A percentile compares a stretch with the other conserved stretches of the same genome.
Conservation (phyloP, 495 filamentous ascomycete species). For the Lineolata rhizophorae region DNA sequence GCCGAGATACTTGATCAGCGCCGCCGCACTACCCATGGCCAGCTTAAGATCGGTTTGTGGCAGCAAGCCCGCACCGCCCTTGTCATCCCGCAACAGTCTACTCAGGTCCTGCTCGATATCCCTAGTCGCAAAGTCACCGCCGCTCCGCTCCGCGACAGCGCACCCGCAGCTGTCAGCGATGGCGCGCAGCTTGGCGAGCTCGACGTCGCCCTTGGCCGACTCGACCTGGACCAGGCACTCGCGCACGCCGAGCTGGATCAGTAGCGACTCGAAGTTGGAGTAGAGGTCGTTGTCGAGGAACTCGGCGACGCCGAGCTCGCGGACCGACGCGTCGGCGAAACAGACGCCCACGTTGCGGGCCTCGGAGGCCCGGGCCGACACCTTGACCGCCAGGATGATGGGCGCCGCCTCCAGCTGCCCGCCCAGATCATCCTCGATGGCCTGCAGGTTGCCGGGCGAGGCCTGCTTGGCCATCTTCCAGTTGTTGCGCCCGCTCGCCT, state of each 20-base stretch:
- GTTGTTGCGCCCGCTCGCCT: slow-evolving; percentile 47
- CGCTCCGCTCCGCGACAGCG: slow-evolving; percentile 57
- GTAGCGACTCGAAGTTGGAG: slow-evolving; percentile 88
- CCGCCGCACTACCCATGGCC: slow-evolving; percentile 87
- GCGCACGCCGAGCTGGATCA: slow-evolving; percentile 90
- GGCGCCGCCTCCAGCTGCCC: slow-evolving; percentile 72
- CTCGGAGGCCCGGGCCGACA: slow-evolving; percentile 66
- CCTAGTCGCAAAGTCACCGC: slow-evolving; percentile 59
- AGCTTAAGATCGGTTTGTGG: slow-evolving; percentile 89
- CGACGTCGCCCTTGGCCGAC: slow-evolving; percentile 57
- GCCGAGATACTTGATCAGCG: slow-evolving; percentile 88
- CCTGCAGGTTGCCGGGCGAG: slow-evolving; percentile 88
- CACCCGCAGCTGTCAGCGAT: slow-evolving; percentile 87
- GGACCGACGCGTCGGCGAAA: slow-evolving; percentile 92
- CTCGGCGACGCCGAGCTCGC: slow-evolving; percentile 90
- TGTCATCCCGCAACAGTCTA: slow-evolving; percentile 66
- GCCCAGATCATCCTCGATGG: slow-evolving; percentile 90
- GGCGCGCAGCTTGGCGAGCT: slow-evolving; percentile 64
- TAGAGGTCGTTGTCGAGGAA: slow-evolving; percentile 97
- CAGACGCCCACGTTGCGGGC: slow-evolving; percentile 80
- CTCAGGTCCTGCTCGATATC: slow-evolving; percentile 95
- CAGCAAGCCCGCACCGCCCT: slow-evolving; percentile 40
- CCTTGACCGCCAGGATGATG: slow-evolving; percentile 85
- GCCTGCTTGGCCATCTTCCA: slow-evolving; percentile 82
- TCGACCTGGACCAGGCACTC: slow-evolving; percentile 75